Evolutionary conservation across 345 rosid species (phyloP).

Genomic region (Firmiana major): DNA sequence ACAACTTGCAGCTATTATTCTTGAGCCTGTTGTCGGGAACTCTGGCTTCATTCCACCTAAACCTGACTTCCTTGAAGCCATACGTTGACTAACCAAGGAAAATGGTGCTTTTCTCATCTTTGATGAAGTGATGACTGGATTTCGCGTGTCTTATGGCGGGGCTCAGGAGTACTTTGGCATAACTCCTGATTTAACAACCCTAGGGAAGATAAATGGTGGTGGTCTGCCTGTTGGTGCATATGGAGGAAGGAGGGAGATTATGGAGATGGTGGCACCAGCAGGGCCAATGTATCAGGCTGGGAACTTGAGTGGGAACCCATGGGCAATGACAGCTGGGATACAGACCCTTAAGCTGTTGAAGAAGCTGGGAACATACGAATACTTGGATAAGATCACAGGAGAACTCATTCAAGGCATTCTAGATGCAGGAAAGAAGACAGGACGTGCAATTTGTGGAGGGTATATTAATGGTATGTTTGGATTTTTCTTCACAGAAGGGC

Average conservation of each 20-base stretch:
- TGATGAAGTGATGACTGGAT: constrained; percentile 96
- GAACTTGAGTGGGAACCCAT: constrained; percentile 89
- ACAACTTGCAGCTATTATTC: constrained; percentile 70
- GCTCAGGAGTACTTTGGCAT: constrained; percentile 85
- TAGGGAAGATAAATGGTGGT: constrained; percentile 90
- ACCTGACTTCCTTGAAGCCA: constrained; percentile 61
- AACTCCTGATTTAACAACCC: constrained; percentile 79
- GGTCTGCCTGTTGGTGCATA: constrained; percentile 95
- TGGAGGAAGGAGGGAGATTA: constrained; percentile 89
- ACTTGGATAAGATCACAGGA: constrained; percentile 66
- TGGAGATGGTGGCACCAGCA: constrained; percentile 98
- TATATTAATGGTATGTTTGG: constrained; percentile 88
- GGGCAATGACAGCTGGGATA: constrained; percentile 95
- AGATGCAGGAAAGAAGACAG: constrained; percentile 75
- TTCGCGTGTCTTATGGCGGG: constrained; percentile 88
- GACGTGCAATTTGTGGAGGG: constrained; percentile 91
- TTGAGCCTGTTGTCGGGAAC: constrained; percentile 92
- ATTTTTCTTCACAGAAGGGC: constrained; percentile 91
- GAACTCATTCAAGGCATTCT: constrained; percentile 66
- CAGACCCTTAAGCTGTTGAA: constrained; percentile 68
- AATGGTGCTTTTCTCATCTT: constrained; percentile 66
- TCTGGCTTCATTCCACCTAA: constrained; percentile 79
- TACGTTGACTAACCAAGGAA: constrained; percentile 54
- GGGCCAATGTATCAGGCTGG: constrained; percentile 99
- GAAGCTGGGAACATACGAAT: constrained; percentile 75